Base-by-base conservation (phyloP, 1,284 basidiomycete species). In the Exobasidium rhododendri region DNA sequence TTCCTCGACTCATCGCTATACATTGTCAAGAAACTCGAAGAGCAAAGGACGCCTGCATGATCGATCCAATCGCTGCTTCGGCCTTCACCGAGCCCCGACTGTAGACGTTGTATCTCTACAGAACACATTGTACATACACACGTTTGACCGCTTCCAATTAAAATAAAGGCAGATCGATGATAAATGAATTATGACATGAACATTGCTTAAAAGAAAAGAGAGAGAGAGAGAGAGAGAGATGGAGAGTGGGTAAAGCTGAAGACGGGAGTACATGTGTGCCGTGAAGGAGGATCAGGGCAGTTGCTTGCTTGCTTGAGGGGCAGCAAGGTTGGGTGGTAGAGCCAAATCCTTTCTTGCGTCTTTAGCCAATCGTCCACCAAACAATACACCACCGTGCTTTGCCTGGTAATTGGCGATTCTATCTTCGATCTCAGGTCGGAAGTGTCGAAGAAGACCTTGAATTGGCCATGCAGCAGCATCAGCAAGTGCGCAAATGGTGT, bases 401-500 rank as follows among this genome's bases (percentile, higher is more conserved):
- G 84, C 85, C 64, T 91, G 85, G 86, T 88, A 98, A 24, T 86
- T 83, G 6, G 85, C 85, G 66, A 98, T 91, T 62, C 94, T 88
- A 61, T 84, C 83, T 83, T 97, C 94, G 43, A 97, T 67, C 61
- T 62, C 82, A 75, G 74, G 69, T 68, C 93, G 87, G 89, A 97
- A 98, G 82, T 97, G 91, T 65, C 92, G 89, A 87, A 97, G 90
- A 63, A 97, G 85, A 61, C 82, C 82, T 91, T 97, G 94, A 64
- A 97, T 93, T 5, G 94, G 94, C 94, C 94, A 98, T 4, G 94
- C 94, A 22, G 94, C 93, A 4, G 94, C 94, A 74, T 98, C 94
- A 28, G 94, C 94, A 45, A 97, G 85, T 11, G 94, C 94, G 73
- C 94, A 97, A 72, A 97, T 98, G 7, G 81, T 82, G 73, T 82